Conservation (phyloP, 768 basidiomycete species). For the Phanerochaete sordida region DNA sequence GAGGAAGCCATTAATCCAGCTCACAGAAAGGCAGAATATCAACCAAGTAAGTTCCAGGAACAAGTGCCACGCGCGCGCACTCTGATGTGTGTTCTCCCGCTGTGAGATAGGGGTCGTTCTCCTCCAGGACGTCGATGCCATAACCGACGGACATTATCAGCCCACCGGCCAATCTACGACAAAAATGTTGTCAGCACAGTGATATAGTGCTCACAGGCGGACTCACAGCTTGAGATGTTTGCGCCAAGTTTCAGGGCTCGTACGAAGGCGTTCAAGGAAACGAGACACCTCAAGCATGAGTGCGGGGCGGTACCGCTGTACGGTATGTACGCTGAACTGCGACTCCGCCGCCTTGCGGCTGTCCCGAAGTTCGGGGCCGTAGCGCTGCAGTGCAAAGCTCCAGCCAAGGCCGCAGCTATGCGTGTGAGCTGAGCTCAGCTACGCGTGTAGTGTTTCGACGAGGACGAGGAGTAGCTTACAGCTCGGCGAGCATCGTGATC, state of each 20-base stretch:
- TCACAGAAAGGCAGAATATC: background rate
- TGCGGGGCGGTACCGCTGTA: background rate
- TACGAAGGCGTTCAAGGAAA: background rate
- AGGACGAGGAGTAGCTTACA: background rate
- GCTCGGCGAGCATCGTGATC: constrained; percentile 7
- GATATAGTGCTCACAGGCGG: background rate
- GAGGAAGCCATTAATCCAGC: no score
- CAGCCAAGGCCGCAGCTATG: constrained; percentile 8
- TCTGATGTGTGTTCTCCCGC: constrained; percentile 6
- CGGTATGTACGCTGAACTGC: background rate
- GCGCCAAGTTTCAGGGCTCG: background rate
- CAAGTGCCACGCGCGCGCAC: background rate
- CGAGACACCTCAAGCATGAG: background rate
- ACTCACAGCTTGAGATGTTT: constrained; percentile 12
- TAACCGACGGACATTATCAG: constrained; percentile 14
- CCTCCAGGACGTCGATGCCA: constrained; percentile 12
- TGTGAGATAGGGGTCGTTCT: constrained; percentile 14
- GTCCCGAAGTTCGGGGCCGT: constrained; percentile 9
- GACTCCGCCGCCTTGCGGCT: constrained; percentile 3
- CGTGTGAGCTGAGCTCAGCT: no score
- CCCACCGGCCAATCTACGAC: constrained; percentile 13
- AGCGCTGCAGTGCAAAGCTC: constrained; percentile 11
- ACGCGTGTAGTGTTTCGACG: background rate
- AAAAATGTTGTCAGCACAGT: no score
- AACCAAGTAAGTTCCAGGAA: constrained; percentile 13